A percentile compares a stretch with the other conserved stretches of the same genome.
Conservation (phyloP, 2,329 filamentous ascomycete species). For the Fusarium irregulare region DNA sequence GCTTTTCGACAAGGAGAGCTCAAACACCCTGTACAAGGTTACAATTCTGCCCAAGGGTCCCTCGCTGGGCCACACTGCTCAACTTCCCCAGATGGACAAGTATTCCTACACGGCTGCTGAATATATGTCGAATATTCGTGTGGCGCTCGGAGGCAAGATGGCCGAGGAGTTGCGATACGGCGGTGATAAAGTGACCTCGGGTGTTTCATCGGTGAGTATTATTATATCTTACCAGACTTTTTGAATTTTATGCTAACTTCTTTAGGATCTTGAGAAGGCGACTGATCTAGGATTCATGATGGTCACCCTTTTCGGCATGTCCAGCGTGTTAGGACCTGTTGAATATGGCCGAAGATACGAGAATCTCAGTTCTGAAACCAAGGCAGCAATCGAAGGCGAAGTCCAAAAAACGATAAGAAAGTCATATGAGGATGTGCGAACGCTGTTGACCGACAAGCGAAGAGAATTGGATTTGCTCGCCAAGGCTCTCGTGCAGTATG, state of each 20-base stretch:
- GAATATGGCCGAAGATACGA: conserved; percentile 86
- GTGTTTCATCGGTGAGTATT: conserved; percentile 77
- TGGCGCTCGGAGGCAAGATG: conserved; percentile 86
- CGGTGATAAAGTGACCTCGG: conserved; percentile 89
- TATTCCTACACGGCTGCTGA: conserved; percentile 89
- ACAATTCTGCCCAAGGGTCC: conserved; percentile 94
- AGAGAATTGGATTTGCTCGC: conserved; percentile 90
- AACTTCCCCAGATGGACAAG: conserved; percentile 91
- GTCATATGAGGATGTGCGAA: conserved; percentile 77
- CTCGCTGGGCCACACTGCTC: conserved; percentile 86
- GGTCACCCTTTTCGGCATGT: conserved; percentile 92
- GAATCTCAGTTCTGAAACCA: conserved; percentile 85
- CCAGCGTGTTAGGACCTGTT: conserved; percentile 85
- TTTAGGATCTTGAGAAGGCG: conserved; percentile 82
- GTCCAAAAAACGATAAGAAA: conserved; percentile 88
- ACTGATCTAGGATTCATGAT: conserved; percentile 87
- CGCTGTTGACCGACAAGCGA: conserved; percentile 78
- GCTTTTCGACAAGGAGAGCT: conserved; percentile 78
- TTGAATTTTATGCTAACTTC: conserved; percentile 42
- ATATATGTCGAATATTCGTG: conserved; percentile 82
- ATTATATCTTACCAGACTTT: not conserved
- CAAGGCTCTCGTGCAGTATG: conserved; percentile 91
- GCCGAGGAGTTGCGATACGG: conserved; percentile 94
- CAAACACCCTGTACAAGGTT: conserved; percentile 91
- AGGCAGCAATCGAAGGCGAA: conserved; percentile 86